These are phyloP conservation scores for Akebia trifoliata DNA, from an alignment of 164 flowering plant genomes.

Conservation along the genomic window DNA sequence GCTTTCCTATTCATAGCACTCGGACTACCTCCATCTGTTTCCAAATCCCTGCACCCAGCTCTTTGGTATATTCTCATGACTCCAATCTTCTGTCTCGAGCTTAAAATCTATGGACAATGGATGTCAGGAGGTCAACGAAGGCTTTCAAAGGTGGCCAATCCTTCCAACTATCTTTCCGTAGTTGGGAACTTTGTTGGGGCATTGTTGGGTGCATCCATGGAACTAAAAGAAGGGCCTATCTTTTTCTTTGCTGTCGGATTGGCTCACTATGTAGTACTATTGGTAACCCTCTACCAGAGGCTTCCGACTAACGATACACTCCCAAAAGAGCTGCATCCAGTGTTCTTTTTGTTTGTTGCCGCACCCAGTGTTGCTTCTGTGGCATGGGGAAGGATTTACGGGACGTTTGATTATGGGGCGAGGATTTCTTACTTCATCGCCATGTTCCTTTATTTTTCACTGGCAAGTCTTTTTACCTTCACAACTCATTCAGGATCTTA, in stretches of 20 bases:
- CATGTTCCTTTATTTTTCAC: slow-evolving; percentile 70
- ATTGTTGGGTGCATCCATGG: slow-evolving; percentile 72
- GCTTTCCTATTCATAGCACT: slow-evolving; percentile 54
- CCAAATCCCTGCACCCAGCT: slow-evolving; percentile 26
- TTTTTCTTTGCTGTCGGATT: slow-evolving; percentile 85
- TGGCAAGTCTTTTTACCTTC: slow-evolving; percentile 33
- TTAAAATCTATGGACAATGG: slow-evolving; percentile 96
- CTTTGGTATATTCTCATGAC: slow-evolving; percentile 81
- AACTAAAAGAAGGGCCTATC: slow-evolving; percentile 76
- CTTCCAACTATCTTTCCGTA: slow-evolving; percentile 69
- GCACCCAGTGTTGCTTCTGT: slow-evolving; percentile 79
- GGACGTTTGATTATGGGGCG: slow-evolving; percentile 55
- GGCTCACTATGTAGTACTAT: slow-evolving; percentile 78
- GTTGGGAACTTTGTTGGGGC: slow-evolving; percentile 94
- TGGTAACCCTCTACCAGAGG: slow-evolving; percentile 89
- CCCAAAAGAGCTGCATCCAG: slow-evolving; percentile 80
- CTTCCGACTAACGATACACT: slow-evolving; percentile 73
- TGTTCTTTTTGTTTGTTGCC: slow-evolving; percentile 79
- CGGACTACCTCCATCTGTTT: slow-evolving; percentile 52
- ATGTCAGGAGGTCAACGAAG: slow-evolving; percentile 81
- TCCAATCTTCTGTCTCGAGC: slow-evolving; percentile 65
- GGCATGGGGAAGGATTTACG: slow-evolving; percentile 75
- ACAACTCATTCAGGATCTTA: not conserved
- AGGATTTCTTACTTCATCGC: slow-evolving; percentile 70
- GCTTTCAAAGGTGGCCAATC: slow-evolving; percentile 86